These are phyloP conservation scores for Plasmodium reichenowi DNA, from an alignment of 169 alveolate species.

Conservation along the genomic window DNA sequence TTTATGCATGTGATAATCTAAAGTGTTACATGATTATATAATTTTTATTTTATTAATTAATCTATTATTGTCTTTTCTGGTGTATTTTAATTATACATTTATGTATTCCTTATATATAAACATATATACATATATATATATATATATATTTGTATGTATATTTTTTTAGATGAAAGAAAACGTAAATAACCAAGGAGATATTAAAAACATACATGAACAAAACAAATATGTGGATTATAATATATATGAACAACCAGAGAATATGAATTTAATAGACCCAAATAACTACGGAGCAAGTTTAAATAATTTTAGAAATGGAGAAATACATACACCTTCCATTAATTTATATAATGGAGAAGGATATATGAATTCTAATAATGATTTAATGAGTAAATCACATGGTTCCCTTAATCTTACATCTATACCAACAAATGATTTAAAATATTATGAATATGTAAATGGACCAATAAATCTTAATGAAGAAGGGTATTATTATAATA, in stretches of 20 bases:
- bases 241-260: slow-evolving; percentile 25
- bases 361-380: slow-evolving; percentile 24
- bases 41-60: too few species aligned
- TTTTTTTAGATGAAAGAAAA: slow-evolving; percentile 17
- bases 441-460: slow-evolving; percentile 55
- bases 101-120: too few species aligned
- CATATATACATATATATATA: too few species aligned
- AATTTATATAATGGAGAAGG: slow-evolving; percentile 15
- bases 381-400: slow-evolving; percentile 17
- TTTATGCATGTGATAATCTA: too few species aligned
- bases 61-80: too few species aligned
- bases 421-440: slow-evolving; percentile 7
- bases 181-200: slow-evolving; percentile 8
- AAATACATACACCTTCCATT: slow-evolving; percentile 31
- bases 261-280: slow-evolving; percentile 15
- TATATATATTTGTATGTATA: too few species aligned
- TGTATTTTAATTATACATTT: too few species aligned
- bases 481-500: slow-evolving; percentile 17
- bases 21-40: too few species aligned
- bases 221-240: slow-evolving; percentile 16
- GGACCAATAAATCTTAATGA: slow-evolving; percentile 13
- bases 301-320: slow-evolving; percentile 35
- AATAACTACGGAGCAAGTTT: neutral
- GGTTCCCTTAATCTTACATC: slow-evolving; percentile 28
- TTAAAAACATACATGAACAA: slow-evolving; percentile 17